Conservation (phyloP, 169 alveolate species). For the Perkinsus chesapeaki region DNA sequence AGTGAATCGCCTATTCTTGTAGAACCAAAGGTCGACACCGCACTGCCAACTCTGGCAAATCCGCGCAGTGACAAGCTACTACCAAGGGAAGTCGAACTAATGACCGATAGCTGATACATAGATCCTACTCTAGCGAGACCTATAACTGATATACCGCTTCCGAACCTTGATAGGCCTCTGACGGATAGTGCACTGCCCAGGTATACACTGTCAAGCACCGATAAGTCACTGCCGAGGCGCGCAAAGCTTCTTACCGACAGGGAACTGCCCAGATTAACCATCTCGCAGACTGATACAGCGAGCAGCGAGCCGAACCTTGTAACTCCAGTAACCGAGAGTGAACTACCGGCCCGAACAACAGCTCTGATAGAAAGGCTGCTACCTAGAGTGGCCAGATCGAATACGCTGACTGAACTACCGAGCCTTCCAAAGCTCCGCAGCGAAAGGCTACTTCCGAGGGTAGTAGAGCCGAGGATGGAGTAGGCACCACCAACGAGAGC, state of each 20-base stretch:
- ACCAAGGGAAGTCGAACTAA: background rate
- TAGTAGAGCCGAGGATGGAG: background rate
- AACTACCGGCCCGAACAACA: background rate
- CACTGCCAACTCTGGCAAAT: background rate
- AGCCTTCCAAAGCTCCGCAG: background rate
- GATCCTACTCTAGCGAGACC: background rate
- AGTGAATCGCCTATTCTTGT: background rate
- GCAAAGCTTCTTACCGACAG: background rate
- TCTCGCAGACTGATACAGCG: background rate
- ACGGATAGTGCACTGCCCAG: background rate
- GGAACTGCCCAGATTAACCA: background rate
- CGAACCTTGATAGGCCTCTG: background rate
- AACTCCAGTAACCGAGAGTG: background rate
- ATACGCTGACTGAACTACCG: background rate
- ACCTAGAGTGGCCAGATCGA: background rate
- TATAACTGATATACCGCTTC: background rate
- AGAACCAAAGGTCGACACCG: background rate
- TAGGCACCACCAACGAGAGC: background rate
- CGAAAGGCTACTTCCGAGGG: background rate
- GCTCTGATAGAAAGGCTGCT: background rate
- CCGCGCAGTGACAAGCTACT: constrained; percentile 2
- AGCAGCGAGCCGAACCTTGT: background rate
- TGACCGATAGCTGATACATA: background rate
- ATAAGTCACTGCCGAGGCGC: background rate
- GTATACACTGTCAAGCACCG: background rate